Conservation (phyloP, 495 filamentous ascomycete genomes). For the Aspergillus indologenus region DNA sequence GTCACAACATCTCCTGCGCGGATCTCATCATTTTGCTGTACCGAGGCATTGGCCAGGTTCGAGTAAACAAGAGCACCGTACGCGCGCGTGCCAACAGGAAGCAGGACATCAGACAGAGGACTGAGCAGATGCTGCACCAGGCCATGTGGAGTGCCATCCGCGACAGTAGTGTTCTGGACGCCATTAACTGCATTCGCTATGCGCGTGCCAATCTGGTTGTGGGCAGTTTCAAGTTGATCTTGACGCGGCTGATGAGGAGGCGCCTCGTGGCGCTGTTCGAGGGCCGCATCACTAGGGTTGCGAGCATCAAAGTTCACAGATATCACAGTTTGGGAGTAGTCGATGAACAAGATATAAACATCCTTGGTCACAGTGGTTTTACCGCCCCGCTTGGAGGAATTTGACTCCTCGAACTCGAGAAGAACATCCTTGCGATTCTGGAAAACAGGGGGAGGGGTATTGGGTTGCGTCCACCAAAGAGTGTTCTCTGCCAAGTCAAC, state of each 20-base stretch:
- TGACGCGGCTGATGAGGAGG: slow-evolving; percentile 84
- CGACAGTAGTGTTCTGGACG: slow-evolving; percentile 75
- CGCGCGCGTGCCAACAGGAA: slow-evolving; percentile 77
- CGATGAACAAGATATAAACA: slow-evolving; percentile 82
- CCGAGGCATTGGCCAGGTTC: slow-evolving; percentile 89
- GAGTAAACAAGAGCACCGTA: slow-evolving; percentile 92
- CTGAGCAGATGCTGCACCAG: slow-evolving; percentile 76
- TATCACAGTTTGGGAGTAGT: slow-evolving; percentile 94
- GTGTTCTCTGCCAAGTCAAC: slow-evolving; percentile 70
- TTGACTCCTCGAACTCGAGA: slow-evolving; percentile 77
- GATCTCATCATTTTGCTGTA: slow-evolving; percentile 89
- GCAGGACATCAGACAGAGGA: slow-evolving; percentile 68
- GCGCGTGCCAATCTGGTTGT: slow-evolving; percentile 69
- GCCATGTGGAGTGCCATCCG: slow-evolving; percentile 74
- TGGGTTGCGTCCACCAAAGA: slow-evolving; percentile 79
- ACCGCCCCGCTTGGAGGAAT: slow-evolving; percentile 62
- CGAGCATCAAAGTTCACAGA: slow-evolving; percentile 74
- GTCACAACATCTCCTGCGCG: slow-evolving; percentile 90
- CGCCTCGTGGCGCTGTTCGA: slow-evolving; percentile 85
- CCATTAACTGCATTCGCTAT: slow-evolving; percentile 64
- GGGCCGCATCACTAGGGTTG: slow-evolving; percentile 63
- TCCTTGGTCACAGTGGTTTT: slow-evolving; percentile 71
- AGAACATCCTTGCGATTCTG: slow-evolving; percentile 81
- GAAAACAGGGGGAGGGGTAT: slow-evolving; percentile 71
- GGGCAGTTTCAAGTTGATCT: slow-evolving; percentile 85